These are phyloP conservation scores for Cryphonectria naterciae DNA, from an alignment of 2,329 filamentous ascomycete genomes.

Conservation along the genomic window DNA sequence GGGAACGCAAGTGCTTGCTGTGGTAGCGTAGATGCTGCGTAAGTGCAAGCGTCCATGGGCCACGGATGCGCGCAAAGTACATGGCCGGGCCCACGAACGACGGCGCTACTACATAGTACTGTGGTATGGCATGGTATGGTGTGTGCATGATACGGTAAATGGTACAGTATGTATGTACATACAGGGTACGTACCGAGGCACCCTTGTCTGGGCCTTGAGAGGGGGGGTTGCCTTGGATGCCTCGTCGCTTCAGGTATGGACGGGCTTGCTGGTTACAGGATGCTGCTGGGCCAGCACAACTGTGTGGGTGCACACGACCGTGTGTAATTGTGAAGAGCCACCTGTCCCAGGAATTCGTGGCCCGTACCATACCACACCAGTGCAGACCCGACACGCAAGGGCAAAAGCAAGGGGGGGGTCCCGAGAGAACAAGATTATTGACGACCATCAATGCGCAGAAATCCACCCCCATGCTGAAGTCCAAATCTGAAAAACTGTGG, in stretches of 20 bases:
- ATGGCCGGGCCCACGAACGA: neutral
- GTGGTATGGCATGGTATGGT: neutral
- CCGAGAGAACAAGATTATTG: neutral
- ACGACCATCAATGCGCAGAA: slow-evolving; percentile 10
- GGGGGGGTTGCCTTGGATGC: slow-evolving; percentile 7
- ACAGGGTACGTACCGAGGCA: neutral
- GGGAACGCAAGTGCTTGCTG: slow-evolving; percentile 23
- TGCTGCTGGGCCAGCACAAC: neutral
- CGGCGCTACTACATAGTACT: slow-evolving; percentile 15
- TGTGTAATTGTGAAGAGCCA: slow-evolving; percentile 4
- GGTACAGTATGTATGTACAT: slow-evolving; percentile 12
- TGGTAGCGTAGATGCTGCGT: neutral
- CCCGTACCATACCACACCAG: neutral
- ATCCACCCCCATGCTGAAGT: slow-evolving; percentile 8
- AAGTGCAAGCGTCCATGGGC: slow-evolving; percentile 1
- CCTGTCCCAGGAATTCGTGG: slow-evolving; percentile 9
- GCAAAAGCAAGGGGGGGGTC: slow-evolving; percentile 11
- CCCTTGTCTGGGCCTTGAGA: no score
- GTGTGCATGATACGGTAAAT: neutral
- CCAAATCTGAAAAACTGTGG: slow-evolving; percentile 1
- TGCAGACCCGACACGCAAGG: neutral
- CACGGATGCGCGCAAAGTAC: neutral
- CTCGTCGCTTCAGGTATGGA: slow-evolving; percentile 10
- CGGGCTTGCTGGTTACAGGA: slow-evolving; percentile 8
- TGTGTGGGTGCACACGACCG: neutral